A percentile compares a stretch with the other conserved stretches of the same genome.
Evolutionary conservation across 371 early-diverging fungal species (phyloP).

Genomic region (Amoeboaphelidium protococcarum): DNA sequence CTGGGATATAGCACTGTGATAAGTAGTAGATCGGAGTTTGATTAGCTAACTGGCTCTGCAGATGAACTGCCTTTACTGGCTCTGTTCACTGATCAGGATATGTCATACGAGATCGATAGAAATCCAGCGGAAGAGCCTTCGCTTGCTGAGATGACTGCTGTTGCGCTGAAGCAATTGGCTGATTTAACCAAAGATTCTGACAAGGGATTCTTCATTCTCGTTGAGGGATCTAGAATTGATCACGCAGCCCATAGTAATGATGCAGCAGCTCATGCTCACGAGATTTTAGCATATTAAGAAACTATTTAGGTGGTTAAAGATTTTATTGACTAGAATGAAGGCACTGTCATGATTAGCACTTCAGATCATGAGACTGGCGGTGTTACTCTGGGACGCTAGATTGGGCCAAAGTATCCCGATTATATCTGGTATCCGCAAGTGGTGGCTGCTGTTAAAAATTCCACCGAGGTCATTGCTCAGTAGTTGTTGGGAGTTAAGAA

Average conservation of each 20-base stretch:
- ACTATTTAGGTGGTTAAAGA: constrained; percentile 33
- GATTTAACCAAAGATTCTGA: constrained; percentile 11
- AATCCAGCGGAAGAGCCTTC: constrained; percentile 35
- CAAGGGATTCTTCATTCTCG: constrained; percentile 74
- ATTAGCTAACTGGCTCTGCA: constrained; percentile 11
- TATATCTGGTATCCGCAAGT: constrained; percentile 66
- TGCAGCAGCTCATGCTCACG: constrained; percentile 60
- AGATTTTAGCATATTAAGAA: constrained; percentile 65
- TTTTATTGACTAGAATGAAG: constrained; percentile 40
- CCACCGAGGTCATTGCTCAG: constrained; percentile 20
- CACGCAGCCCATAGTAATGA: constrained; percentile 39
- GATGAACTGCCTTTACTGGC: constrained; percentile 37
- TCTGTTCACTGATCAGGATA: constrained; percentile 47
- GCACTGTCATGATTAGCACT: constrained; percentile 11
- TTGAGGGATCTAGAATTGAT: constrained; percentile 69
- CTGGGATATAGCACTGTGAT: constrained; percentile 29
- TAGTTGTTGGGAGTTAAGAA: constrained; percentile 8
- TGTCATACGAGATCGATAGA: constrained; percentile 71
- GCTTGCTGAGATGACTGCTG: constrained; percentile 50
- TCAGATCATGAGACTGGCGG: constrained; percentile 81
- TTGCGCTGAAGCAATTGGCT: constrained; percentile 37
- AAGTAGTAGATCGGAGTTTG: constrained; percentile 24
- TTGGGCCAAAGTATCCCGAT: constrained; percentile 25
- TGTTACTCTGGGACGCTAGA: constrained; percentile 1
- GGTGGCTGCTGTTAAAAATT: constrained; percentile 29